A percentile compares a stretch with the other conserved stretches of the same genome.
These are phyloP conservation scores for Phyllosticta citribraziliensis DNA, from an alignment of 2,329 filamentous ascomycete genomes.

Conservation along the genomic window DNA sequence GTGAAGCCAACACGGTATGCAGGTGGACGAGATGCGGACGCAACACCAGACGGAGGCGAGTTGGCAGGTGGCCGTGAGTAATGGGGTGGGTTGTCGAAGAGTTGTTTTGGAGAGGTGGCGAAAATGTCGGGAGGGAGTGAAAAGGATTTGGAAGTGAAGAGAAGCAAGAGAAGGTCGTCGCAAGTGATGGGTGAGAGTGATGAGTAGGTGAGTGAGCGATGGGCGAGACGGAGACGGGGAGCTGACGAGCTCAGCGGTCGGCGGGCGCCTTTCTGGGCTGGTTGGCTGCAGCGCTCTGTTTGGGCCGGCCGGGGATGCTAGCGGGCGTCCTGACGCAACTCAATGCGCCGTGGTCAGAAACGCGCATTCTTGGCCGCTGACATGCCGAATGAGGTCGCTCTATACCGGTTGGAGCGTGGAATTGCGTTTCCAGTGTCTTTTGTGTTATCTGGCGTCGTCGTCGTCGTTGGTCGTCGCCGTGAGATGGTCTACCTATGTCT, in stretches of 20 bases:
- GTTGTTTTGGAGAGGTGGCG: no score
- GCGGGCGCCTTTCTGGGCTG: background rate
- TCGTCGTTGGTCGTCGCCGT: no score
- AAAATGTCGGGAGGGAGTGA: background rate
- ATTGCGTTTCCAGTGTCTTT: no score
- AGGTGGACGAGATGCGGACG: background rate
- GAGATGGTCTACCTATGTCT: no score
- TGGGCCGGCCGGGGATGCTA: background rate
- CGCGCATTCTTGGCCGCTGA: background rate
- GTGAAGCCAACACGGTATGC: constrained; percentile 9
- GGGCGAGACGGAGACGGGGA: background rate
- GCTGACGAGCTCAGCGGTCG: background rate
- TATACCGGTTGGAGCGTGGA: background rate
- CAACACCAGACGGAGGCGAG: background rate
- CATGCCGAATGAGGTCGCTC: background rate
- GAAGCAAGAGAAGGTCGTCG: background rate
- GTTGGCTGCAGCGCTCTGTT: background rate
- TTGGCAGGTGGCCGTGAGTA: no score
- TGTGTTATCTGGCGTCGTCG: no score
- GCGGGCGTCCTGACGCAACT: background rate
- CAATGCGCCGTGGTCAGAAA: background rate
- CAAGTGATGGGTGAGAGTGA: background rate
- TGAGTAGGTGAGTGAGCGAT: no score
- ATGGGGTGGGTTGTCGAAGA: background rate
- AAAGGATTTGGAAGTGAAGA: background rate